Evolutionary conservation across 768 basidiomycete species (phyloP), one percentile per base, ranked within the genome.

Genomic region (Leccinum longicurvipes): DNA sequence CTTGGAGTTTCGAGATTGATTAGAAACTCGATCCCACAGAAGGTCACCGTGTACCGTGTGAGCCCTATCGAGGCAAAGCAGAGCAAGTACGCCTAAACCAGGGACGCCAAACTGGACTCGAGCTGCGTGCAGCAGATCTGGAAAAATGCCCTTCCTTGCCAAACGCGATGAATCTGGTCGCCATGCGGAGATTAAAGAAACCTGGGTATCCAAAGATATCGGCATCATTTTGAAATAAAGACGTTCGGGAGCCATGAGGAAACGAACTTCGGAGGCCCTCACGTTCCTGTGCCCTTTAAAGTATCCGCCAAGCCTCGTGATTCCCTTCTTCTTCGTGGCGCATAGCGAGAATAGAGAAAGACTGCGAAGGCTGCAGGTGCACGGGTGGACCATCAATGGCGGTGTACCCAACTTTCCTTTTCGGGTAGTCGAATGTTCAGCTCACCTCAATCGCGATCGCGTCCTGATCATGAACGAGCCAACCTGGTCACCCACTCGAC

Each of bases 181-280:
- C 10, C n/a, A 50, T 46, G 34, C 58, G 47, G 52, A 60, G 17
- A 54, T 55, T 39, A 51, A 55, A 29, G 11, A 23, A 19, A 31
- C 47, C 6, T 39, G 25, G 36, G 58, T 28, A 55, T 41, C 14
- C 28, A 47, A 47, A 29, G n/a, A 27, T 27, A 44, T 19, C n/a
- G 50, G 21, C 19, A n/a, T 55, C 7, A 19, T 59, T 34, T 14
- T 31, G 47, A 50, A 25, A 25, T 31, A 31, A 44, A 34, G 19
- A 11, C 41, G 19, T 34, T 17, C 46, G 31, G 53, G 55, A 32
- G 46, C 27, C 32, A 44, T 24, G 15, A 21, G 25, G 6, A 47
- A 52, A 52, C 32, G 44, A 59, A 59, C 32, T 34, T 34, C 8
- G 32, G 15, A 12, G 21, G 4, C 42, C 36, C n/a, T 25, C 8